Base-by-base conservation (phyloP, 1,139 yeast genomes). In the Suhomyces guaymorum region DNA sequence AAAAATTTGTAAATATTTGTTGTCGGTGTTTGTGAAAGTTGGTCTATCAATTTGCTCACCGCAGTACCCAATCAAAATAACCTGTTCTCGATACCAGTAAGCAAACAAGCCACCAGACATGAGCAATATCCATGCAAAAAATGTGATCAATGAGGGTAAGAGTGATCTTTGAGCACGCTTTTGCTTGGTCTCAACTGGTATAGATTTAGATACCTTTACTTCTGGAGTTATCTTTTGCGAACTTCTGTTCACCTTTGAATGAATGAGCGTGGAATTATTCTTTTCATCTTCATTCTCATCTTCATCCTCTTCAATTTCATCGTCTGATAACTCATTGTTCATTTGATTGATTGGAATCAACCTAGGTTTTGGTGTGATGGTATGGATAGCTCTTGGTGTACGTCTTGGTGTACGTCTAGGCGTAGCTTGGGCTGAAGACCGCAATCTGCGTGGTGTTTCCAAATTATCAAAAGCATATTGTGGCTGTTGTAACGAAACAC, bases 11-110 rank as follows among this genome's bases (percentile, higher is more conserved):
- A 63, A 37, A 8, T 40, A 29, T n/a, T 26, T 23, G 21, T 38
- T 38, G n/a, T 51, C 53, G 8, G 51, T 39, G 13, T 49, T 37
- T 2, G 59, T 56, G 35, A 68, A 57, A 2, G 75, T 69, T 1
- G 61, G 52, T 28, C 51, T 55, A 35, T 67, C 47, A 10, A 75
- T 61, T 49, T 80, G 84, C 24, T 70, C 63, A 0, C 85, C 88
- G 64, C 94, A 83, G 52, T 75, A 83, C 0, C 94, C 94, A 33
- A 78, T 69, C 24, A 74, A 58, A 15, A 71, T 51, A 18, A 73
- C 67, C 51, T 81, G 82, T 42, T 80, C 82, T 35, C 84, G 63
- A 48, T 78, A 80, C 86, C 87, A 80, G 32, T 74, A 63, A 0
- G 66, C 70, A 43, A 67, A 66, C 3, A 64, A 39, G 2, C 66